Evolutionary conservation across 2,329 filamentous ascomycete genomes (phyloP).

Genomic region (Torrubiella hemipterigena): DNA sequence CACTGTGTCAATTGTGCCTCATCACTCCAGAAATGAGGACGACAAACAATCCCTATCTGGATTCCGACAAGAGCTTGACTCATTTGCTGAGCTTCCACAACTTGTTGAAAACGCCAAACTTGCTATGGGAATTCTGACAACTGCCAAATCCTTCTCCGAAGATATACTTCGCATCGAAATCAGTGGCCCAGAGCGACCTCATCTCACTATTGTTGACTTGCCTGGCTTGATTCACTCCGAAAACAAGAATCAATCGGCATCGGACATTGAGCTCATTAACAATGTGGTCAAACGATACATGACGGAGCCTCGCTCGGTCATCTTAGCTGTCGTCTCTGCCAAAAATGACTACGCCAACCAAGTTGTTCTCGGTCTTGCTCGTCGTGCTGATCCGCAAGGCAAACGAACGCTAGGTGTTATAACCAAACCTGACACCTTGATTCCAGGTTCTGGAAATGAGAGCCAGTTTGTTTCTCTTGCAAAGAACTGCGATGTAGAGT

Average conservation of each 20-base stretch:
- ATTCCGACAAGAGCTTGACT: conserved; percentile 15
- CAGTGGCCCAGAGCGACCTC: conserved; percentile 11
- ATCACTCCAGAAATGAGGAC: conserved; percentile 1
- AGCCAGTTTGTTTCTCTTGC: conserved; percentile 26
- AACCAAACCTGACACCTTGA: conserved; percentile 39
- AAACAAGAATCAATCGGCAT: conserved; percentile 19
- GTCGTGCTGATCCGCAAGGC: conserved; percentile 8
- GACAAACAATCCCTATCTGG: conserved; percentile 1
- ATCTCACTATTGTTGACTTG: conserved; percentile 35
- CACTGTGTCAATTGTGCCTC: conserved; percentile 11
- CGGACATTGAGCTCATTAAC: conserved; percentile 20
- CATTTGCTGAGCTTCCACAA: conserved; percentile 22
- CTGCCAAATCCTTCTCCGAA: conserved; percentile 6
- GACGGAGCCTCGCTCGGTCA: conserved; percentile 26
- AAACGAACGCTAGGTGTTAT: conserved; percentile 41
- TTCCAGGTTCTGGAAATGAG: conserved; percentile 24
- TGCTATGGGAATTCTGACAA: conserved; percentile 27
- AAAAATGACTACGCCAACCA: conserved; percentile 26
- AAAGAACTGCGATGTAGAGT: conserved; percentile 30
- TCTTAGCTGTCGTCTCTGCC: conserved; percentile 30
- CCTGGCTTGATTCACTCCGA: conserved; percentile 28
- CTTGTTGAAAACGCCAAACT: conserved; percentile 36
- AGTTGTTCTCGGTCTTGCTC: conserved; percentile 11
- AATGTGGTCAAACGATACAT: conserved; percentile 28
- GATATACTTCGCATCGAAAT: conserved; percentile 16